Evolutionary conservation across 805 yeast genomes (phyloP).

Genomic region (Tetrapisispora namnaoensis): DNA sequence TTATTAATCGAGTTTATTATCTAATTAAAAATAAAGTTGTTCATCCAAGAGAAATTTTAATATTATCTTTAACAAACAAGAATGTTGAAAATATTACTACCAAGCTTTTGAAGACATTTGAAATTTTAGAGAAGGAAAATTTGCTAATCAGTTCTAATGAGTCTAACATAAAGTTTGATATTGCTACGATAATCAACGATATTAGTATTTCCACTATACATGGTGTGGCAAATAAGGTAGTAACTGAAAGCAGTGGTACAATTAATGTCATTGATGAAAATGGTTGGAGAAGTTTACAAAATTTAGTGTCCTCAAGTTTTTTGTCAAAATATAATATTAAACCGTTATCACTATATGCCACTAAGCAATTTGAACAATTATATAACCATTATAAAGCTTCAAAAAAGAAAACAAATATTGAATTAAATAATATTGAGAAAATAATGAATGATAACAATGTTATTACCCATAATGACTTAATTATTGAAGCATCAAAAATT

Average conservation of each 20-base stretch:
- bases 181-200: slow-evolving; percentile 10
- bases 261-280: slow-evolving; percentile 43
- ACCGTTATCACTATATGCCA: slow-evolving; percentile 2
- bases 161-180: too few relatives aligned
- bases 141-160: slow-evolving; percentile 9
- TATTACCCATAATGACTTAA: slow-evolving; percentile 25
- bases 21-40: slow-evolving; percentile 32
- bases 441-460: slow-evolving; percentile 30
- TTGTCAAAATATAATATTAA: slow-evolving; percentile 7
- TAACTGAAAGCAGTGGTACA: slow-evolving; percentile 32
- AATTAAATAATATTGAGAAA: slow-evolving; percentile 3
- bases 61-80: slow-evolving; percentile 59
- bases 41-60: slow-evolving; percentile 45
- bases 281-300: slow-evolving; percentile 40
- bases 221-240: slow-evolving; percentile 44
- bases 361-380: slow-evolving; percentile 14
- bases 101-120: slow-evolving; percentile 28
- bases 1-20: slow-evolving; percentile 44
- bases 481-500: slow-evolving; percentile 15
- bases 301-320: slow-evolving; percentile 23
- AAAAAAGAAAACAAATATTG: background rate
- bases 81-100: slow-evolving; percentile 43
- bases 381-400: slow-evolving; percentile 12
- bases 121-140: slow-evolving; percentile 18
- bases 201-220: slow-evolving; percentile 53